Evolutionary conservation across 441 rosid genomes (phyloP).

Genomic region (Jatropha podagrica): DNA sequence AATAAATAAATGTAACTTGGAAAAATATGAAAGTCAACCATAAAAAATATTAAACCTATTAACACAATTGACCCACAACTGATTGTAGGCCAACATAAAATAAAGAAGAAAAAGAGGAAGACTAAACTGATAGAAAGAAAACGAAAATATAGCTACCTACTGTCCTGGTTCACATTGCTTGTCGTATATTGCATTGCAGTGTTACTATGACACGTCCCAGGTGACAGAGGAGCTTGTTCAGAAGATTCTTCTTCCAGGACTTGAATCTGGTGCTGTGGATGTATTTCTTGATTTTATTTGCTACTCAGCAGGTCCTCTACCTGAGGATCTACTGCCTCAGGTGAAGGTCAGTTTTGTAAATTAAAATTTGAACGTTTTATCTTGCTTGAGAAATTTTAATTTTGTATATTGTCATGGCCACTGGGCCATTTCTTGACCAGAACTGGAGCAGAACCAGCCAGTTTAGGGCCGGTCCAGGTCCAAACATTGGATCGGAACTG

Average conservation of each 20-base stretch:
- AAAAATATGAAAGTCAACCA: not conserved
- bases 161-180: conserved; percentile 8
- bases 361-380: not conserved
- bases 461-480: no score
- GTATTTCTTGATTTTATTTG: conserved; percentile 90
- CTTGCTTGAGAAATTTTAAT: not conserved
- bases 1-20: not conserved
- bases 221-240: conserved; percentile 89
- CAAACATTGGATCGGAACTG: no score
- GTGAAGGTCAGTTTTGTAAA: conserved; percentile 54
- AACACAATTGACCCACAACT: not conserved
- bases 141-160: not conserved
- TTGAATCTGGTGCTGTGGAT: conserved; percentile 84
- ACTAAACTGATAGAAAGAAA: not conserved
- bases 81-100: not conserved
- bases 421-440: no score
- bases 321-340: conserved; percentile 79
- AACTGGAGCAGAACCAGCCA: no score
- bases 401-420: not conserved
- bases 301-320: conserved; percentile 87
- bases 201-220: conserved; percentile 73
- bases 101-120: conserved; percentile 1
- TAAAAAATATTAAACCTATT: not conserved
- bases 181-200: conserved; percentile 43
- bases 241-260: conserved; percentile 76